Conservation (phyloP, 129 eudicot species). For the Tanacetum coccineum region DNA sequence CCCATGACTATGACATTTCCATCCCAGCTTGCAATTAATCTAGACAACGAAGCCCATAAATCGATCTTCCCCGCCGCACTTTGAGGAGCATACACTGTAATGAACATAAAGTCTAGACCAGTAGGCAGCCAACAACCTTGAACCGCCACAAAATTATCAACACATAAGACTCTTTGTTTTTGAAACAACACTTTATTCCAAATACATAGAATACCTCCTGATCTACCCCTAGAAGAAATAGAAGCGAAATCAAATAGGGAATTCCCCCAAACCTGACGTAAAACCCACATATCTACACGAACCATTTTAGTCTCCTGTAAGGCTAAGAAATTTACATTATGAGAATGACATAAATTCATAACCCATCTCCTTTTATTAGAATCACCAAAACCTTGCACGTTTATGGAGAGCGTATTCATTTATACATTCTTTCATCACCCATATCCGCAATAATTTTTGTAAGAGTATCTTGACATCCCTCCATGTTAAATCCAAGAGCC, state of each 20-base stretch:
- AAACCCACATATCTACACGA: background rate
- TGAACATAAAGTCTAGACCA: background rate
- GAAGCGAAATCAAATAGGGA: background rate
- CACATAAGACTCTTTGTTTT: too few relatives aligned
- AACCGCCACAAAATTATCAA: background rate
- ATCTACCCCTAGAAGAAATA: background rate
- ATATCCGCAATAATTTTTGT: background rate
- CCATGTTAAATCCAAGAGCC: background rate
- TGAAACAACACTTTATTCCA: too few relatives aligned
- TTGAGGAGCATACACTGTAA: background rate
- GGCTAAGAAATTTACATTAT: background rate
- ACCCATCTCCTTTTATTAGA: too few relatives aligned
- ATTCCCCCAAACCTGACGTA: background rate
- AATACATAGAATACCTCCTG: background rate
- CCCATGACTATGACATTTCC: background rate
- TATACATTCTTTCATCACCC: background rate
- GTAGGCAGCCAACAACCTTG: background rate
- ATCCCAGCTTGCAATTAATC: background rate
- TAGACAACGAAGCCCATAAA: background rate
- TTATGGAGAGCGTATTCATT: background rate
- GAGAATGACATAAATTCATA: background rate
- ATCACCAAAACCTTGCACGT: background rate
- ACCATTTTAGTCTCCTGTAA: background rate
- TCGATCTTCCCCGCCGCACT: background rate
- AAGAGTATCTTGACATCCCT: background rate